Base-by-base conservation (phyloP, 345 rosid species). In the Lepidium sativum region DNA sequence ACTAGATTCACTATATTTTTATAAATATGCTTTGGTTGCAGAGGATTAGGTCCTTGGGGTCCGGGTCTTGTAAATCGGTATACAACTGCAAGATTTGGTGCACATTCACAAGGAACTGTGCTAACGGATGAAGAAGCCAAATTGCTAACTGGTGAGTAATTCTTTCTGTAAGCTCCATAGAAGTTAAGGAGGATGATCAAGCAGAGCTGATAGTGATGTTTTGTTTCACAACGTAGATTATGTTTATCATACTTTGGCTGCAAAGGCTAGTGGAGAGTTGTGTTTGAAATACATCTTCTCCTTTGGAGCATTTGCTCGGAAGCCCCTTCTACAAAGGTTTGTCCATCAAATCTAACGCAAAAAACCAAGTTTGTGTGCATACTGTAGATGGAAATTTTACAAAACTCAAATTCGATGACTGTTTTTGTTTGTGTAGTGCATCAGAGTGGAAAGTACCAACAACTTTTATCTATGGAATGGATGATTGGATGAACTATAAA, bases 1-100 rank as follows among this genome's bases (percentile, higher is more conserved):
- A 37, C 6, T 25, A 51, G 37, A 41, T 21, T 72, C 11, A 48
- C 55, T 60, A 29, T 42, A 3, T 17, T 5, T 25, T 4, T 34
- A 9, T 29, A 16, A 40, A 44, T 61, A 2, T 49, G 31, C 2
- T 63, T 69, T 6, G 15, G 61, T 42, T 80, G 68, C 92, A 95
- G 97, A 84, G 97, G 99, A 32, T 72, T 94, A 60, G 97, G 99
- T 78, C 99, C 97, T 63, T 91, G 89, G 95, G 99, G 97, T 72
- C 99, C 94, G n/a, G 77, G 83, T 81, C 70, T 95, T 44, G 97
- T 95, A 17, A 77, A 77, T 9, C 77, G 78, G 73, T 95, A 95
- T 59, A 91, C 97, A 40, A 75, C 54, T 80, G 84, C 84, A 73
- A 88, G 99, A 70, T 95, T 95, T 80, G 89, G 89, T 63, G 47